Percentiles rank a stretch among this genome's conserved stretches.
phyloP scores from a whole-genome alignment of 257 asterid genomes.

The Scutellaria barbata region DNA sequence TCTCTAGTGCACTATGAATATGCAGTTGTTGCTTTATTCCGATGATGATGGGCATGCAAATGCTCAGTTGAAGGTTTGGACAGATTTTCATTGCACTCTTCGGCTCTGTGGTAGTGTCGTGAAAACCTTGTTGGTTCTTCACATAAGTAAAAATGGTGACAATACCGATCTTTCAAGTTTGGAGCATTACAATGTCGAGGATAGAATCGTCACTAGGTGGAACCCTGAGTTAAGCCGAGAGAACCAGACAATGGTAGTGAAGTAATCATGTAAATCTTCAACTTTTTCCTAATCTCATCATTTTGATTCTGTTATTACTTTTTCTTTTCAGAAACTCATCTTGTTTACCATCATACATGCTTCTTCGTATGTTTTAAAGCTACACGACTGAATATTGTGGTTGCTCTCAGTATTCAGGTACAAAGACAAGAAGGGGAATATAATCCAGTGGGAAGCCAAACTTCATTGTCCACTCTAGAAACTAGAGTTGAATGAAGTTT shows the following conservation, averaged over 20 bases:
- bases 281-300: background rate
- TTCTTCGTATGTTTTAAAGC: too few relatives aligned
- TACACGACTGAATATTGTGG: too few relatives aligned
- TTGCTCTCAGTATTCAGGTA: too few relatives aligned
- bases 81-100: conserved; percentile 79
- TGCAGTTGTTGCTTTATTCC: conserved; percentile 57
- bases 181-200: conserved; percentile 54
- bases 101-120: conserved; percentile 88
- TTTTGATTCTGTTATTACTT: too few relatives aligned
- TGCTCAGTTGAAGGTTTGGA: conserved; percentile 77
- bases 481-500: too few relatives aligned
- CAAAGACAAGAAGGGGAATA: too few relatives aligned
- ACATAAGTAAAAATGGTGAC: conserved; percentile 36
- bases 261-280: conserved; percentile 24
- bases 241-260: conserved; percentile 17
- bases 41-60: conserved; percentile 38
- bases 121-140: conserved; percentile 67
- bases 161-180: conserved; percentile 38
- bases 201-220: conserved; percentile 73
- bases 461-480: too few relatives aligned
- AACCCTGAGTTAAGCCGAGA: conserved; percentile 68
- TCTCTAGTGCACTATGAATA: conserved; percentile 80
- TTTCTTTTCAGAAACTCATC: too few relatives aligned
- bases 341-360: too few relatives aligned
- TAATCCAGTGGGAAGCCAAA: too few relatives aligned